phyloP scores from a whole-genome alignment of 192 early-diverging fungal species.

The Rhizophlyctis rosea region DNA sequence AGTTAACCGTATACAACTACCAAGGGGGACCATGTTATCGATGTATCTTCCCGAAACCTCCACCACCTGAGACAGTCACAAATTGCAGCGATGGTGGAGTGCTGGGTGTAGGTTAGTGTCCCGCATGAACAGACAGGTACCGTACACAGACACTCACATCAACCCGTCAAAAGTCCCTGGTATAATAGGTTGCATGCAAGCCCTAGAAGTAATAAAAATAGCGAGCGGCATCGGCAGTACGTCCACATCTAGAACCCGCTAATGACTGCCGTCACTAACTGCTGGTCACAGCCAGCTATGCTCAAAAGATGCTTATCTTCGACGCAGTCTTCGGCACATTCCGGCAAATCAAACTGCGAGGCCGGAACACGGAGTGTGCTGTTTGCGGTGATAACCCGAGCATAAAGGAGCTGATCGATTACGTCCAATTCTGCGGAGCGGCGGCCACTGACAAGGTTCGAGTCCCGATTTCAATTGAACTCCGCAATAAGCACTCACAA shows the following conservation, averaged over 20 bases:
- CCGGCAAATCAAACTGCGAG: conserved; percentile 75
- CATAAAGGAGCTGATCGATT: conserved; percentile 81
- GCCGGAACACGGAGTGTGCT: conserved; percentile 65
- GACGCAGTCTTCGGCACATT: conserved; percentile 74
- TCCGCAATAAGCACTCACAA: background rate
- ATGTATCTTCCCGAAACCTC: conserved; percentile 91
- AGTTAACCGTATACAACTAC: conserved; percentile 92
- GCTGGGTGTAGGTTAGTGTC: conserved; percentile 69
- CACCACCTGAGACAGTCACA: conserved; percentile 80
- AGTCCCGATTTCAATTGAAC: conserved; percentile 1
- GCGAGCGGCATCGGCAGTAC: conserved; percentile 56
- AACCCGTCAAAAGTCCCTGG: conserved; percentile 66
- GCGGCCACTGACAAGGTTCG: conserved; percentile 71
- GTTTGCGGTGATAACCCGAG: conserved; percentile 86
- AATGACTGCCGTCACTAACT: no score
- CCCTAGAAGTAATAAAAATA: conserved; percentile 89
- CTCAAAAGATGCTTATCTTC: conserved; percentile 71
- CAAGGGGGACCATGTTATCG: conserved; percentile 91
- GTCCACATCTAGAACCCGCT: conserved; percentile 5
- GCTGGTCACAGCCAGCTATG: conserved; percentile 34
- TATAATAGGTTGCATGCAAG: conserved; percentile 88
- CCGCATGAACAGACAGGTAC: background rate
- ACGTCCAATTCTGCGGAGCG: conserved; percentile 85
- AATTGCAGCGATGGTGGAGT: conserved; percentile 93
- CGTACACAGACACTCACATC: background rate